These are phyloP conservation scores for Penicillium waksmanii DNA, from an alignment of 495 filamentous ascomycete genomes.

Conservation along the genomic window DNA sequence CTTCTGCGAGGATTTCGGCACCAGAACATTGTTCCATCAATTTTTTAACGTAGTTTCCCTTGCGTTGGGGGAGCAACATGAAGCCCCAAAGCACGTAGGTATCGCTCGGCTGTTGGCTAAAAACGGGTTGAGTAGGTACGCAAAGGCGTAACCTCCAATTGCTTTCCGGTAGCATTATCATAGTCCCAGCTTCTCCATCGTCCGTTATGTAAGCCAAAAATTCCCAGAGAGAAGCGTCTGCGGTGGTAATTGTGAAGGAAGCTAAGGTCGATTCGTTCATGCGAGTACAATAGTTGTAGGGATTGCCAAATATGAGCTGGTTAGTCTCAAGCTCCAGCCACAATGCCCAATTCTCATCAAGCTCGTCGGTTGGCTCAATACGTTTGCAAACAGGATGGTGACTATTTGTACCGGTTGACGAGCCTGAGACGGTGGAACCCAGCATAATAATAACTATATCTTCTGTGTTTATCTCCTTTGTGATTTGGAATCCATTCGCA, in stretches of 20 bases:
- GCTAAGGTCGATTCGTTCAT: slow-evolving; percentile 32
- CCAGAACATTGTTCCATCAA: slow-evolving; percentile 41
- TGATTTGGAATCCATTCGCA: slow-evolving; percentile 16
- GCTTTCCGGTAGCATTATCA: slow-evolving; percentile 35
- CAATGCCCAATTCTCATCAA: slow-evolving; percentile 35
- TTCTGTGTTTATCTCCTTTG: slow-evolving; percentile 18
- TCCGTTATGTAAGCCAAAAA: slow-evolving; percentile 20
- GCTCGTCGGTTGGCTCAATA: slow-evolving; percentile 20
- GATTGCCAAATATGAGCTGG: slow-evolving; percentile 34
- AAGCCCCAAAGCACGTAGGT: slow-evolving; percentile 42
- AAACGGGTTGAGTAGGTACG: slow-evolving; percentile 40
- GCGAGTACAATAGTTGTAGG: slow-evolving; percentile 37
- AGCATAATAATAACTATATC: slow-evolving; percentile 39
- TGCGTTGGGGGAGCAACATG: slow-evolving; percentile 27
- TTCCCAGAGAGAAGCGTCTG: slow-evolving; percentile 23
- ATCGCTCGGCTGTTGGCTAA: slow-evolving; percentile 31
- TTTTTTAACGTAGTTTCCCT: slow-evolving; percentile 41
- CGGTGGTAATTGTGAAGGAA: slow-evolving; percentile 44
- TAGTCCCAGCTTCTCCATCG: slow-evolving; percentile 15
- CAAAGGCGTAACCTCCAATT: slow-evolving; percentile 39
- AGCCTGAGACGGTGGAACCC: slow-evolving; percentile 34
- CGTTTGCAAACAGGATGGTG: too few relatives aligned
- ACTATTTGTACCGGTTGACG: slow-evolving; percentile 29
- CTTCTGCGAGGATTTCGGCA: slow-evolving; percentile 37
- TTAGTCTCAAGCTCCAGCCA: slow-evolving; percentile 16